These are phyloP conservation scores for Colletotrichum musae DNA, from an alignment of 2,329 filamentous ascomycete genomes.

Conservation along the genomic window DNA sequence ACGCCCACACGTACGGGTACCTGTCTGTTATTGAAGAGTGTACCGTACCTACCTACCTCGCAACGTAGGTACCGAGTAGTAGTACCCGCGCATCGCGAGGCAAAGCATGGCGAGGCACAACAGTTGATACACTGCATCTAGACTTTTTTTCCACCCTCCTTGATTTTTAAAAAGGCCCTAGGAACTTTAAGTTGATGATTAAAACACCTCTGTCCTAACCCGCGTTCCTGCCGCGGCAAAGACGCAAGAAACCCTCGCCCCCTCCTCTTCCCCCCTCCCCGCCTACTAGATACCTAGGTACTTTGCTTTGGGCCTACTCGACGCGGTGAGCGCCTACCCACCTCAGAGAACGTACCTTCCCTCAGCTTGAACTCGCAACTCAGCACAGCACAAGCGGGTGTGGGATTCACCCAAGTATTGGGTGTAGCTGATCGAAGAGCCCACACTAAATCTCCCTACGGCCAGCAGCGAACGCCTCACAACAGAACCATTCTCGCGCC, in stretches of 20 bases:
- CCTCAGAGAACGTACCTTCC: constrained; percentile 5
- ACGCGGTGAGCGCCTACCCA: neutral
- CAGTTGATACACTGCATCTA: no score
- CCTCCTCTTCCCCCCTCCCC: neutral
- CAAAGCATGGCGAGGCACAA: no score
- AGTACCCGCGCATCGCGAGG: no score
- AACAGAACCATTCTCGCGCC: constrained; percentile 33
- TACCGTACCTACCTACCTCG: no score
- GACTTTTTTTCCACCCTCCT: neutral
- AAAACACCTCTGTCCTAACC: neutral
- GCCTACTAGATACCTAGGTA: neutral
- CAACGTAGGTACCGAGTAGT: no score
- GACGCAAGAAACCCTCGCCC: neutral
- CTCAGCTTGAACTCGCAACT: neutral
- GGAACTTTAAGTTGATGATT: no score
- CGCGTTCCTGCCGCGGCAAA: neutral
- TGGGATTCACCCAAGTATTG: constrained; percentile 34
- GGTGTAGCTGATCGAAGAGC: constrained; percentile 38
- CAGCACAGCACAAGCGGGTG: constrained; percentile 23
- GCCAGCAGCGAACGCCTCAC: constrained; percentile 39
- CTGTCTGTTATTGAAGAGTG: no score
- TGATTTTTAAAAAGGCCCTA: neutral
- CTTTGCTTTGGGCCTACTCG: no score
- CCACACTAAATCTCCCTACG: constrained; percentile 43
- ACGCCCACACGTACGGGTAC: no score